Evolutionary conservation across 257 asterid species (phyloP).

Genomic region (Fraxinus americana): DNA sequence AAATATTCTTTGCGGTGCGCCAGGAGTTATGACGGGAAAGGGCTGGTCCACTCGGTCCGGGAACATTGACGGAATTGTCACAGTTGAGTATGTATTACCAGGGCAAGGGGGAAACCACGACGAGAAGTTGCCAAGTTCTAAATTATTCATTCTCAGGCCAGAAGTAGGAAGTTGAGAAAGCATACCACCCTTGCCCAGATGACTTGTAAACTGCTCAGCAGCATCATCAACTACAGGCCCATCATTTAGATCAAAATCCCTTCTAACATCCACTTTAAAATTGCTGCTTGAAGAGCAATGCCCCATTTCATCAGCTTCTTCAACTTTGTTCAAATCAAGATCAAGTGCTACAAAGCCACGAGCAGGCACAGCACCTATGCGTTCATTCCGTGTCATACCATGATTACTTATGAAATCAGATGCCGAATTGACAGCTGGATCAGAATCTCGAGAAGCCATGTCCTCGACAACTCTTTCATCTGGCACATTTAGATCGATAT

Average conservation of each 20-base stretch:
- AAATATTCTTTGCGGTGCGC: constrained; percentile 46
- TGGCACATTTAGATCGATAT: constrained; percentile 56
- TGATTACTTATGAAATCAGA: constrained; percentile 24
- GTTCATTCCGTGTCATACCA: constrained; percentile 28
- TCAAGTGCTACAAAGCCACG: constrained; percentile 45
- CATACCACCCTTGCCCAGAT: constrained; percentile 37
- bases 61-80: constrained; percentile 29
- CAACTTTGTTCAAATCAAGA: constrained; percentile 52
- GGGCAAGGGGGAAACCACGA: constrained; percentile 67
- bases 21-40: constrained; percentile 36
- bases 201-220: constrained; percentile 33
- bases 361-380: constrained; percentile 30
- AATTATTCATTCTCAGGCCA: constrained; percentile 47
- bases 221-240: constrained; percentile 53
- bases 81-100: constrained; percentile 57
- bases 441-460: constrained; percentile 39
- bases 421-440: constrained; percentile 26
- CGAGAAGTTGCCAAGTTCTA: constrained; percentile 56
- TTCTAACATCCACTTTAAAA: constrained; percentile 32
- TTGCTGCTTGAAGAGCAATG: constrained; percentile 40
- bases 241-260: constrained; percentile 55
- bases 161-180: constrained; percentile 48
- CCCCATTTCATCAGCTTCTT: constrained; percentile 41
- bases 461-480: constrained; percentile 58
- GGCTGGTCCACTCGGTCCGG: constrained; percentile 48